Percentiles rank a stretch among this genome's conserved stretches.
Conservation (phyloP, 495 filamentous ascomycete species). For the Daldinia vernicosa region DNA sequence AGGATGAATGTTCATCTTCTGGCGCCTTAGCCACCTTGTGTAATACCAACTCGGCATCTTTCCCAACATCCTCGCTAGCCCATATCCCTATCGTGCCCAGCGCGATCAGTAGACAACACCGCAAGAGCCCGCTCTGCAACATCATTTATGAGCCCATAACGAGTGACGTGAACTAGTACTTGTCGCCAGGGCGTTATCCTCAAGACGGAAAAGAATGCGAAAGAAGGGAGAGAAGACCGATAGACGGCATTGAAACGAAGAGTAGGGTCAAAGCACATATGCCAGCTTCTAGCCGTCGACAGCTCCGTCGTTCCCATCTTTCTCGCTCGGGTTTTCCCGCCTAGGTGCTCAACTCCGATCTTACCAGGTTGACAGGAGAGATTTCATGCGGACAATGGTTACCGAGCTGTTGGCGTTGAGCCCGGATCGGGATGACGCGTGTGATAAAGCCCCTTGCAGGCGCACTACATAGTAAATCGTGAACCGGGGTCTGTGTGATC, state of each 20-base stretch:
- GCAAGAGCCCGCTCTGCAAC: slow-evolving; percentile 44
- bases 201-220: slow-evolving; percentile 32
- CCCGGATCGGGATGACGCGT: slow-evolving; percentile 25
- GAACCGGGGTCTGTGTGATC: slow-evolving; percentile 30
- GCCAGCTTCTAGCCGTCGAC: neutral
- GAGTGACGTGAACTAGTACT: slow-evolving; percentile 20
- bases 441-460: slow-evolving; percentile 25
- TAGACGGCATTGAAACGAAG: slow-evolving; percentile 26
- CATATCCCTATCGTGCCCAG: slow-evolving; percentile 44
- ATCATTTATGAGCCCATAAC: slow-evolving; percentile 45
- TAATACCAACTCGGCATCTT: neutral
- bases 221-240: slow-evolving; percentile 23
- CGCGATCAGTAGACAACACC: slow-evolving; percentile 41
- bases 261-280: slow-evolving; percentile 41
- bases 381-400: slow-evolving; percentile 29
- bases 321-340: slow-evolving; percentile 4
- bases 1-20: slow-evolving; percentile 1
- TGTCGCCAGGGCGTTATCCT: slow-evolving; percentile 34
- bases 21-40: slow-evolving; percentile 11
- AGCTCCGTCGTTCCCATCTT: slow-evolving; percentile 17
- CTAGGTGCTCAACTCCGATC: slow-evolving; percentile 6
- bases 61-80: slow-evolving; percentile 32
- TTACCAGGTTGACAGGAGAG: slow-evolving; percentile 5
- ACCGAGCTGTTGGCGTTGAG: slow-evolving; percentile 24
- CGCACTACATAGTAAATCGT: slow-evolving; percentile 5